Evolutionary conservation across 2,329 filamentous ascomycete genomes (phyloP).

Genomic region (Amesomyces nigricolor): DNA sequence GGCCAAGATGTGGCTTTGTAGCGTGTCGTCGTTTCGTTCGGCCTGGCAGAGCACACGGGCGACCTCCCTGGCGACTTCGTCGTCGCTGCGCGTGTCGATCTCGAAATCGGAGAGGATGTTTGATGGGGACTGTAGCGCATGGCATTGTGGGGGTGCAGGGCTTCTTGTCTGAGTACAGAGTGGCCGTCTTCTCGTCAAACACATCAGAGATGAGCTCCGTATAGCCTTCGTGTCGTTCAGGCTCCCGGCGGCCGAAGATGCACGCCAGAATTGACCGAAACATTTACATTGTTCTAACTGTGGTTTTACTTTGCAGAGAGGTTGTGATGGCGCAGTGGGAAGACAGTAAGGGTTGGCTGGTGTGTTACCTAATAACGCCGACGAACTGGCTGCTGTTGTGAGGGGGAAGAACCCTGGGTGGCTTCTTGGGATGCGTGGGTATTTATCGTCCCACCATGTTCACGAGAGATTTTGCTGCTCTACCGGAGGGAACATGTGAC

Average conservation of each 20-base stretch:
- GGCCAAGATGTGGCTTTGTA: conserved; percentile 13
- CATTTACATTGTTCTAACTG: conserved; percentile 6
- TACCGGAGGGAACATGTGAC: neutral
- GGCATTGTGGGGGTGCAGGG: conserved; percentile 5
- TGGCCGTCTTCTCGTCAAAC: conserved; percentile 13
- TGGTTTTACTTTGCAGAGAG: neutral
- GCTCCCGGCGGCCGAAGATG: conserved; percentile 8
- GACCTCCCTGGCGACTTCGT: conserved; percentile 13
- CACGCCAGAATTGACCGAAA: conserved; percentile 16
- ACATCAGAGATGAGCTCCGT: conserved; percentile 13
- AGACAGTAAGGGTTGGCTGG: neutral
- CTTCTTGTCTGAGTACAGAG: conserved; percentile 11
- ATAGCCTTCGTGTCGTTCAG: conserved; percentile 2
- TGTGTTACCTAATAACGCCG: conserved; percentile 10
- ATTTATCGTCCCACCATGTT: neutral
- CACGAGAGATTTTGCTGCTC: too few species aligned
- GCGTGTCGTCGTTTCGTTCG: conserved; percentile 16
- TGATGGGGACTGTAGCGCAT: conserved; percentile 5
- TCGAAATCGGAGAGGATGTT: too few species aligned
- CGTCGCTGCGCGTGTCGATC: conserved; percentile 4
- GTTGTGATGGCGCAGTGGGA: neutral
- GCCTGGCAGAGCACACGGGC: conserved; percentile 17
- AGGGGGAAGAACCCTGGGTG: neutral
- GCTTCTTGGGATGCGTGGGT: neutral
- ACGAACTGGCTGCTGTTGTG: conserved; percentile 12